Evolutionary conservation across 345 rosid species (phyloP).

Genomic region (Syzygium aromaticum): DNA sequence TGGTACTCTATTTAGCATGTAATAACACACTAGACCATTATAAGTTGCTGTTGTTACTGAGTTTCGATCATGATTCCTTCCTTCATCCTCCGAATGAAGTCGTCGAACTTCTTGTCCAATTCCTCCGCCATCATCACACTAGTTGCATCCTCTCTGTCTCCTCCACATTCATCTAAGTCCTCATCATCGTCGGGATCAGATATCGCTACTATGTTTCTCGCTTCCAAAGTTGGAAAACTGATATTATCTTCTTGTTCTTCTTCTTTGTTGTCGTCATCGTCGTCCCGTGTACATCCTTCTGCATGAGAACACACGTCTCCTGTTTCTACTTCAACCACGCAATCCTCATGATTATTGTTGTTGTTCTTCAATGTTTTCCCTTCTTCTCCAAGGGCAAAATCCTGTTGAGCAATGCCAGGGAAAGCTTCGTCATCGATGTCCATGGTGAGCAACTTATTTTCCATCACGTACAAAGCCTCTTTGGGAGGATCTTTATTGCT

Average conservation of each 20-base stretch:
- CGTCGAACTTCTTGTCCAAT: slow-evolving; percentile 73
- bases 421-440: background rate
- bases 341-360: background rate
- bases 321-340: background rate
- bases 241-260: background rate
- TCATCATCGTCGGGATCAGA: background rate
- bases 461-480: background rate
- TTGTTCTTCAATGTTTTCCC: background rate
- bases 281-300: background rate
- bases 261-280: background rate
- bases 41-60: slow-evolving; percentile 35
- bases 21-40: slow-evolving; percentile 1
- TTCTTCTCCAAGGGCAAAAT: background rate
- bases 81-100: slow-evolving; percentile 78
- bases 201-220: background rate
- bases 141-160: background rate
- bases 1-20: background rate
- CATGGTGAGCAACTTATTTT: background rate
- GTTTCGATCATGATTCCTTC: slow-evolving; percentile 66
- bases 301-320: background rate
- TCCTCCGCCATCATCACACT: slow-evolving; percentile 44
- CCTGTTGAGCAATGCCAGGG: background rate
- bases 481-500: background rate
- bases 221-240: background rate
- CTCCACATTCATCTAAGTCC: background rate